Evolutionary conservation across 2,329 filamentous ascomycete genomes (phyloP), one percentile per base, ranked within the genome.

Genomic region (Neofusicoccum umdonicola): DNA sequence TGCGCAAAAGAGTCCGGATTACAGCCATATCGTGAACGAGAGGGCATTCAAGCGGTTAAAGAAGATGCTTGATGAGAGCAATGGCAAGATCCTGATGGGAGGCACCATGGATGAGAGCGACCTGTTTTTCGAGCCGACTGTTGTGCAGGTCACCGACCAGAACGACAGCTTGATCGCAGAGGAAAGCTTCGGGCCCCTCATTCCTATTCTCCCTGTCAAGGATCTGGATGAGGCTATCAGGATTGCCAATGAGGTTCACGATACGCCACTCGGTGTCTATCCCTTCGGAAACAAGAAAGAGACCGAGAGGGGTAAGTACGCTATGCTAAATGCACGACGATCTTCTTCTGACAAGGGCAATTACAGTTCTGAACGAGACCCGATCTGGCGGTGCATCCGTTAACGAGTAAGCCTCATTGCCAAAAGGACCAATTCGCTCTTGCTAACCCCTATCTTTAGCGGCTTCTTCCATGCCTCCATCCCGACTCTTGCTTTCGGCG

Each of bases 141-240:
- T 94, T n/a, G 88, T 99, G n/a, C 84, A 92, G 66, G 90, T 97
- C 42, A 84, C 91, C 69, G 88, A 87, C 67, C 74, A 85, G 15
- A 85, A 93, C 56, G 94, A 97, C 78, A 84, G 89, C 7, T 86
- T 97, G 77, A 85, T 97, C 73, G 80, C 81, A 27, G 87, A 96
- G 68, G 95, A 99, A 80, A 92, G 89, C 48, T 99, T 99, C 74
- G 95, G 94, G 6, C 95, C 95, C n/a, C 84, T 97, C 66, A 92
- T 96, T 69, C 89, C 91, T 67, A 87, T 98, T 67, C 80, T 96
- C 62, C 85, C 92, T 0, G 89, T 92, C 63, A 85, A 92, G 68
- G 84, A 87, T 70, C 82, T 97, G n/a, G 91, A 96, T 69, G 87
- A 96, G 72, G 94, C 93, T 57, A 93, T 98, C 75, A 84, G 83